Conservation (phyloP, 495 filamentous ascomycete genomes). For the Aspergillus taichungensis region DNA sequence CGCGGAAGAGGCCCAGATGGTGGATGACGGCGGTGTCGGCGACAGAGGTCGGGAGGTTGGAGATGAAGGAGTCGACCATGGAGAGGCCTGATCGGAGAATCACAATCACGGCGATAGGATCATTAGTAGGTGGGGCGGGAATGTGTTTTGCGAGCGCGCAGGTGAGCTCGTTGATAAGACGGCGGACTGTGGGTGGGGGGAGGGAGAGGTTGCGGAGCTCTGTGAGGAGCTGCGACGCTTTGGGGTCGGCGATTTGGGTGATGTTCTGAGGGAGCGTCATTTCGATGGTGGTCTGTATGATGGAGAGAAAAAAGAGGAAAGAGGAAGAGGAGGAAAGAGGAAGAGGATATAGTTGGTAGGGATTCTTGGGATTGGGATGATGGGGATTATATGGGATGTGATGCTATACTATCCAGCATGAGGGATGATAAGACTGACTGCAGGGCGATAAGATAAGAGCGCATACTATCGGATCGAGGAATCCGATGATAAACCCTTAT, state of each 20-base stretch:
- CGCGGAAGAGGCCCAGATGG: constrained; percentile 83
- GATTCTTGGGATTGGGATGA: no score
- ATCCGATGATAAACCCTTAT: no score
- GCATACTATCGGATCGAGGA: no score
- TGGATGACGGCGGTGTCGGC: constrained; percentile 41
- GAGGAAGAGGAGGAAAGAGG: neutral
- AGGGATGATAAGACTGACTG: no score
- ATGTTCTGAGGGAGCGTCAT: constrained; percentile 12
- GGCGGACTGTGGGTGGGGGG: constrained; percentile 13
- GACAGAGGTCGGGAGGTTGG: constrained; percentile 5
- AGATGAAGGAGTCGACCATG: constrained; percentile 21
- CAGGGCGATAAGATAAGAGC: no score
- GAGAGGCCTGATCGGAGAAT: constrained; percentile 23
- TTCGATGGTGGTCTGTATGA: no score
- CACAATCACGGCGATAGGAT: constrained; percentile 19
- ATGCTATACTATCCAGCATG: no score
- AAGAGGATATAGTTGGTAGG: neutral
- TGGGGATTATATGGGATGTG: no score
- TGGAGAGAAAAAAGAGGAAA: no score
- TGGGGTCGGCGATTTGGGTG: constrained; percentile 5
- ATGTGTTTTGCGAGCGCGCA: constrained; percentile 10
- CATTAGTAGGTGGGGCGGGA: constrained; percentile 6
- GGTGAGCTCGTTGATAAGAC: constrained; percentile 12
- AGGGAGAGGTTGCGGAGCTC: constrained; percentile 19
- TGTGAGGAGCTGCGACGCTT: constrained; percentile 10